phyloP scores from a whole-genome alignment of 2,329 filamentous ascomycete species.

The Colletotrichum euphorbiae region DNA sequence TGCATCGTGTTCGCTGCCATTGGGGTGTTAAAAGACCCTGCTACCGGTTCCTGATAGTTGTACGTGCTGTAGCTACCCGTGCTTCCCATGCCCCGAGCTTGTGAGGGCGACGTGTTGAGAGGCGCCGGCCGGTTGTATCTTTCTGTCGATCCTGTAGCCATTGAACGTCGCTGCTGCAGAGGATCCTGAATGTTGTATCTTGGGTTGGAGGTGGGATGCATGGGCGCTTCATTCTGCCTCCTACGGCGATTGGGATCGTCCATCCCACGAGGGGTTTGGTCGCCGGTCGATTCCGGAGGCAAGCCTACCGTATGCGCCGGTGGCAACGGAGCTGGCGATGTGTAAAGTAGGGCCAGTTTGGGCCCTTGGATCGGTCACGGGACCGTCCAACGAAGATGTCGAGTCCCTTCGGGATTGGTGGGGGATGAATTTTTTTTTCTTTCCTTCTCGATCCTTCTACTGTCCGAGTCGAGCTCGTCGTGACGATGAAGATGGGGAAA shows the following conservation, averaged over 20 bases:
- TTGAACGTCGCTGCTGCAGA: slow-evolving; percentile 56
- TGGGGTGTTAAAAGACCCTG: slow-evolving; percentile 65
- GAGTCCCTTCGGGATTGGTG: slow-evolving; percentile 10
- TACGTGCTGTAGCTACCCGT: slow-evolving; percentile 67
- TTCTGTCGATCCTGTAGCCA: slow-evolving; percentile 50
- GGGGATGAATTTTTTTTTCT: slow-evolving; percentile 7
- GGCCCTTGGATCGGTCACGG: slow-evolving; percentile 48
- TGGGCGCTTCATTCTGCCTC: slow-evolving; percentile 80
- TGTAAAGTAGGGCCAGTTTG: slow-evolving; percentile 75
- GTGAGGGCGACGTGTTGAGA: slow-evolving; percentile 61
- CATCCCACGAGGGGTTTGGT: slow-evolving; percentile 73
- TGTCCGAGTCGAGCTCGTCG: slow-evolving; percentile 12
- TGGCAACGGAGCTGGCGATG: slow-evolving; percentile 72
- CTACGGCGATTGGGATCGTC: slow-evolving; percentile 79
- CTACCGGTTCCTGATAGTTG: slow-evolving; percentile 64
- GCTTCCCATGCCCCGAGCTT: slow-evolving; percentile 64
- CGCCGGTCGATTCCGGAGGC: slow-evolving; percentile 65
- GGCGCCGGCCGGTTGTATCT: slow-evolving; percentile 62
- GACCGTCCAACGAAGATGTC: slow-evolving; percentile 42
- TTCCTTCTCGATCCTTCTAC: not conserved
- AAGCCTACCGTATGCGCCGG: slow-evolving; percentile 73
- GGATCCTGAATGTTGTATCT: slow-evolving; percentile 65
- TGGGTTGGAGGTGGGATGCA: slow-evolving; percentile 69
- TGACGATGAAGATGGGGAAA: not conserved
- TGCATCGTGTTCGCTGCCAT: slow-evolving; percentile 67